These are phyloP conservation scores for Artemisia argyi DNA, from an alignment of 129 eudicot species.

Conservation along the genomic window DNA sequence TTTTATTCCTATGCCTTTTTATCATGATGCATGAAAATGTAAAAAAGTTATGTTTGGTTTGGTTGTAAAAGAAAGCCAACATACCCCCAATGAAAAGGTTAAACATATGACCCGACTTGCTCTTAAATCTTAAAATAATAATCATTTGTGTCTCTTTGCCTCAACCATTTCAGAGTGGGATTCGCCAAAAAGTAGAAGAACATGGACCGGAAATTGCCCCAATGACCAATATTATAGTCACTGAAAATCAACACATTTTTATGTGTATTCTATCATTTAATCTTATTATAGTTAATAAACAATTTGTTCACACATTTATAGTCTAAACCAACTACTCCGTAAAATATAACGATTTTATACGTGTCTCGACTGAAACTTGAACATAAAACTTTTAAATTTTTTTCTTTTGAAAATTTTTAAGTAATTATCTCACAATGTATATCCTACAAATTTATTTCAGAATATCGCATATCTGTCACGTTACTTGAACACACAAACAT, in stretches of 20 bases:
- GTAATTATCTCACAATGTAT: too few relatives aligned
- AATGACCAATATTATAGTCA: constrained; percentile 4
- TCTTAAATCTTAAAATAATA: constrained; percentile 22
- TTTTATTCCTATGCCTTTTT: not conserved
- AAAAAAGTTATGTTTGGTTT: constrained; percentile 36
- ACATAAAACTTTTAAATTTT: too few relatives aligned
- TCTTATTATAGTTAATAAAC: too few relatives aligned
- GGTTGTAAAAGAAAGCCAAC: constrained; percentile 35
- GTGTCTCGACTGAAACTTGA: too few relatives aligned
- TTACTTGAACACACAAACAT: too few relatives aligned
- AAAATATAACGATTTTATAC: too few relatives aligned
- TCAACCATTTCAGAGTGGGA: constrained; percentile 7
- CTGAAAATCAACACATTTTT: not conserved
- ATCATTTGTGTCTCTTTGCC: constrained; percentile 37
- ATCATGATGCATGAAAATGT: constrained; percentile 18
- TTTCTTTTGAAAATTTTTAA: too few relatives aligned
- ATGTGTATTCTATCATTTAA: not conserved
- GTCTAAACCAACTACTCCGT: too few relatives aligned
- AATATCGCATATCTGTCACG: too few relatives aligned
- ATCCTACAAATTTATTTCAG: too few relatives aligned
- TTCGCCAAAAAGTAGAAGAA: constrained; percentile 22
- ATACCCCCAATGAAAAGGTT: constrained; percentile 32
- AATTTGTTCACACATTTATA: too few relatives aligned
- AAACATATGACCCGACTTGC: constrained; percentile 33
- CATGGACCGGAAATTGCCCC: constrained; percentile 25